These are phyloP conservation scores for Populus hybrid DNA, from an alignment of 441 rosid species.

Conservation along the genomic window DNA sequence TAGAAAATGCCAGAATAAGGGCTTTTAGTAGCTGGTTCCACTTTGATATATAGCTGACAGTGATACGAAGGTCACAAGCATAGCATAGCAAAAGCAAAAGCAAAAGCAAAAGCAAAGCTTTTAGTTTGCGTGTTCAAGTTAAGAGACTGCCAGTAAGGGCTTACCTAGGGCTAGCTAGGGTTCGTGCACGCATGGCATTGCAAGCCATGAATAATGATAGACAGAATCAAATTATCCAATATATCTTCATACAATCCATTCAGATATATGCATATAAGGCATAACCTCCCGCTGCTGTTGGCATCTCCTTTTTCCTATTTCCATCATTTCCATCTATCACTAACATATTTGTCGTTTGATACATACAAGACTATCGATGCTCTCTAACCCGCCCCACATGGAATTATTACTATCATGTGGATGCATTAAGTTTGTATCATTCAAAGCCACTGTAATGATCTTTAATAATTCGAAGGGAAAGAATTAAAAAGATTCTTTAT, in stretches of 20 bases:
- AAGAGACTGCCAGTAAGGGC: neutral
- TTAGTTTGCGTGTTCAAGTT: constrained; percentile 18
- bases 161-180: neutral
- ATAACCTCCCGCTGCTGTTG: neutral
- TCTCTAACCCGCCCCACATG: neutral
- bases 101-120: neutral
- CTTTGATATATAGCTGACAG: constrained; percentile 11
- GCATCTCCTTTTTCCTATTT: too few relatives aligned
- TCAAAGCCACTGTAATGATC: too few relatives aligned
- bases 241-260: too few relatives aligned
- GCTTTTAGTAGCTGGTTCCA: neutral
- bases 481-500: too few relatives aligned
- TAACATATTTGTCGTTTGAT: too few relatives aligned
- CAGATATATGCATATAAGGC: neutral
- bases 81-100: neutral
- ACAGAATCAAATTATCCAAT: too few relatives aligned
- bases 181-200: neutral
- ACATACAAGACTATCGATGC: too few relatives aligned
- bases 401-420: neutral
- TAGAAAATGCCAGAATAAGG: neutral
- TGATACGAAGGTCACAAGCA: constrained; percentile 16
- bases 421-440: too few relatives aligned
- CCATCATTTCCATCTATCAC: too few relatives aligned
- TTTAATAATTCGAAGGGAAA: too few relatives aligned
- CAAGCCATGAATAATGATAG: too few relatives aligned